Conservation (phyloP, 768 basidiomycete genomes). For the Leccinellum rugosiceps region DNA sequence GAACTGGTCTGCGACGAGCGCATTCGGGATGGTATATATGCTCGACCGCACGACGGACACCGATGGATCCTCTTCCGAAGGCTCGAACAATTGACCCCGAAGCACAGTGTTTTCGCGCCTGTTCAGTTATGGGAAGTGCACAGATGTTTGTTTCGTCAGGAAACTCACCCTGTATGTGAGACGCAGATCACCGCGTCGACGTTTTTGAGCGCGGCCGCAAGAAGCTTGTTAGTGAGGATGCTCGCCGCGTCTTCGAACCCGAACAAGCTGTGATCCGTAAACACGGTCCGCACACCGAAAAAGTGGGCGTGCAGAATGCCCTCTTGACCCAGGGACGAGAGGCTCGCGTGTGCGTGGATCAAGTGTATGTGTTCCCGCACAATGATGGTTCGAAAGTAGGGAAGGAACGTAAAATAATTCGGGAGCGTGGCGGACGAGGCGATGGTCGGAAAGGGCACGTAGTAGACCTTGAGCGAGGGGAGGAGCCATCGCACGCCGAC, state of each 20-base stretch:
- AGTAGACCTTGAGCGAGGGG: slow-evolving; percentile 88
- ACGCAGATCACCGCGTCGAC: slow-evolving; percentile 96
- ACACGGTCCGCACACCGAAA: slow-evolving; percentile 85
- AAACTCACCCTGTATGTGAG: slow-evolving; percentile 85
- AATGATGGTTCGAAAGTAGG: slow-evolving; percentile 87
- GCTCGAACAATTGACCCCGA: slow-evolving; percentile 72
- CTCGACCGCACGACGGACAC: slow-evolving; percentile 48
- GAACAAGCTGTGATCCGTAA: slow-evolving; percentile 96
- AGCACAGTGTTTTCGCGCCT: slow-evolving; percentile 98
- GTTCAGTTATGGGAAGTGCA: neutral
- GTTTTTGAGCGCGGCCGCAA: slow-evolving; percentile 81
- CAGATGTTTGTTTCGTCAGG: neutral
- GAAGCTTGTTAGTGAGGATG: slow-evolving; percentile 94
- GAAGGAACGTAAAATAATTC: slow-evolving; percentile 88
- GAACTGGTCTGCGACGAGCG: slow-evolving; percentile 85
- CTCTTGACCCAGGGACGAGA: slow-evolving; percentile 90
- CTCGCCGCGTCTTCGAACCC: slow-evolving; percentile 97
- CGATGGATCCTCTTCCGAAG: slow-evolving; percentile 40
- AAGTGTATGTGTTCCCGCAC: slow-evolving; percentile 82
- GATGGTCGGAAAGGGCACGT: slow-evolving; percentile 87
- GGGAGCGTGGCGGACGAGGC: slow-evolving; percentile 92
- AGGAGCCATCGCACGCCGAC: slow-evolving; percentile 88
- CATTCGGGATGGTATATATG: slow-evolving; percentile 93
- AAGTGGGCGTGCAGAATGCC: slow-evolving; percentile 86
- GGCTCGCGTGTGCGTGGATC: slow-evolving; percentile 88